Base-by-base conservation (phyloP, 306 rosid genomes). In the Cicer arietinum region DNA sequence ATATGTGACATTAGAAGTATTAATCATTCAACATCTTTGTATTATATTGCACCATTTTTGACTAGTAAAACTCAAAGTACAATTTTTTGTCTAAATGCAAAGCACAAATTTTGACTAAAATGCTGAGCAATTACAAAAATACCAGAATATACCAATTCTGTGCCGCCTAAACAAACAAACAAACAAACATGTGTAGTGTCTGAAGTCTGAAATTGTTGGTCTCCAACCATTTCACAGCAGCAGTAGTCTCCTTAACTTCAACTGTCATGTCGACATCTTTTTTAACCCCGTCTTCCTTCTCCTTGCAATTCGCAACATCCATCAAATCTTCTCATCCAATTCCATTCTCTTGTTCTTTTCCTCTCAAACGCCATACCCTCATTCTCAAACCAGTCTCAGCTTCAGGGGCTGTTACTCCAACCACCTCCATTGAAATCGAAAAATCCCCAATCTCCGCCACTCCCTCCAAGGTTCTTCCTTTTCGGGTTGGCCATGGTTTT, bases 401-500 rank as follows among this genome's bases (percentile, higher is more conserved):
- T 46, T 69, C 73, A 37, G 61, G 74, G 0, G 80, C 84, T 18
- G 77, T 86, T 60, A 37, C 86, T 12, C 75, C 94, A 4, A 60
- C 77, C 77, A 39, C 92, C 53, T 66, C 91, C 69, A 30, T 88
- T 40, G 71, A 85, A 14, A 59, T 71, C 13, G 82, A 82, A 6
- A 67, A 58, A 10, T 64, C 86, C 10, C 47, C 79, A 5, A 53
- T 75, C 41, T 62, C 97, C 20, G 45, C 68, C 46, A 68, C 84
- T 68, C 86, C 93, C 25, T 72, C 88, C 37, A 95, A 88, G 83
- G 7, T 41, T 69, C 79, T 95, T 18, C 99, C 99, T 22, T 95
- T 92, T 71, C 91, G 98, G 67, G 86, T 92, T 16, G 99, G 98
- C 2, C 98, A 95, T 35, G 98, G 99, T 7, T 95, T 95, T 67